phyloP scores from a whole-genome alignment of 2,329 filamentous ascomycete genomes.

The Sarocladium kiliense region DNA sequence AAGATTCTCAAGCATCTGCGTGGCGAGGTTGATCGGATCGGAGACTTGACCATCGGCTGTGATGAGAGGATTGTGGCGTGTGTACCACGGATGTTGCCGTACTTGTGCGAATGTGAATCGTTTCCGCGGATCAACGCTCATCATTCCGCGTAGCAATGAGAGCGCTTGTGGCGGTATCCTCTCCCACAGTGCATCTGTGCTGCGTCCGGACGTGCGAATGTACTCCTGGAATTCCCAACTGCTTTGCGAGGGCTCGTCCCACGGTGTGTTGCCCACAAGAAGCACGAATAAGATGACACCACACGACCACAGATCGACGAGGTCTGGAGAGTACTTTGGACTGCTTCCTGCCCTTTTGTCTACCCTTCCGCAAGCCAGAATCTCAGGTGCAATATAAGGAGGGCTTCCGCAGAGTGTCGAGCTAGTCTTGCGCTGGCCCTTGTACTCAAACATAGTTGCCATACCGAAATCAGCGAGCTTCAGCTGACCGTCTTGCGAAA shows the following conservation, averaged over 20 bases:
- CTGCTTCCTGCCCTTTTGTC: constrained; percentile 41
- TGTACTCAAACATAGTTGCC: constrained; percentile 88
- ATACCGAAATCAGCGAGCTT: constrained; percentile 97
- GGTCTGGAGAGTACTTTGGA: constrained; percentile 67
- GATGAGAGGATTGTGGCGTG: constrained; percentile 72
- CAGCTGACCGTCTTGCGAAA: constrained; percentile 77
- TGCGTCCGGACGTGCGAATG: constrained; percentile 70
- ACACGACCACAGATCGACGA: constrained; percentile 94
- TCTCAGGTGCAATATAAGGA: constrained; percentile 95
- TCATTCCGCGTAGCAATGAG: constrained; percentile 87
- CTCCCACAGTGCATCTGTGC: constrained; percentile 80
- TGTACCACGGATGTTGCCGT: constrained; percentile 92
- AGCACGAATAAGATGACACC: constrained; percentile 97
- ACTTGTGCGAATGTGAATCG: constrained; percentile 86
- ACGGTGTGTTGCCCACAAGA: constrained; percentile 92
- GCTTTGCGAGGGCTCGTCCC: constrained; percentile 82
- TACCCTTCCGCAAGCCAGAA: constrained; percentile 51
- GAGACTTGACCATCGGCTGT: constrained; percentile 66
- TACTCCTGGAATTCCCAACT: constrained; percentile 95
- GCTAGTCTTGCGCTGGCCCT: constrained; percentile 75
- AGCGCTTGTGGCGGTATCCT: constrained; percentile 68
- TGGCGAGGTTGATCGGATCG: constrained; percentile 82
- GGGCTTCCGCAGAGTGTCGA: constrained; percentile 91
- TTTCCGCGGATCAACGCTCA: constrained; percentile 68
- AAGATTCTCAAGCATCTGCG: constrained; percentile 87